Percentiles rank a stretch among this genome's conserved stretches.
Conservation (phyloP, 306 rosid species). For the Cicer cuneatum region DNA sequence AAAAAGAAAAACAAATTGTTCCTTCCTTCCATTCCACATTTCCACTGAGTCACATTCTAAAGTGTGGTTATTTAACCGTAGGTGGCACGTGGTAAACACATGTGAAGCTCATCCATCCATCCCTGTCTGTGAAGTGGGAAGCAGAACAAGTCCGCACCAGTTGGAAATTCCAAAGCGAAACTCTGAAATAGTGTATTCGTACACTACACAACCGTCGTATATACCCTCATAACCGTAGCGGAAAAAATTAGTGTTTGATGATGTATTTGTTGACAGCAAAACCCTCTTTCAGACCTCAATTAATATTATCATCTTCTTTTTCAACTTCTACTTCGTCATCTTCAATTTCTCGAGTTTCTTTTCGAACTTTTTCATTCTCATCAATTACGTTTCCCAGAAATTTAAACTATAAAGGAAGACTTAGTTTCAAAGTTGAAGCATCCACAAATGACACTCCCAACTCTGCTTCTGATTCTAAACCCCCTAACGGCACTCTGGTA, state of each 20-base stretch:
- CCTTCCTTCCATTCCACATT: too few species aligned
- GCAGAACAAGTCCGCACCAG: background rate
- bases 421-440: slow-evolving; percentile 45
- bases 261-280: slow-evolving; percentile 49
- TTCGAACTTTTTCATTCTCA: slow-evolving; percentile 40
- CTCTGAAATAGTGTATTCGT: background rate
- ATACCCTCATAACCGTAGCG: too few species aligned
- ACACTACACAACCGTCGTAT: background rate
- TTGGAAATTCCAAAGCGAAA: background rate
- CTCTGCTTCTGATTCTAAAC: slow-evolving; percentile 44
- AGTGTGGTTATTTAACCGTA: background rate
- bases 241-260: background rate
- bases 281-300: slow-evolving; percentile 49
- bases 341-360: slow-evolving; percentile 33
- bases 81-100: background rate
- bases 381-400: slow-evolving; percentile 39
- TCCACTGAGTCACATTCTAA: too few species aligned
- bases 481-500: slow-evolving; percentile 62
- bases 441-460: slow-evolving; percentile 48
- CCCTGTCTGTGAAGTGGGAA: background rate
- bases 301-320: slow-evolving; percentile 8
- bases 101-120: background rate
- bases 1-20: too few species aligned
- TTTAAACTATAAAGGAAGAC: slow-evolving; percentile 39
- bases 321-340: slow-evolving; percentile 32